A percentile compares a stretch with the other conserved stretches of the same genome.
Evolutionary conservation across 257 asterid species (phyloP).

Genomic region (Ballota nigra): DNA sequence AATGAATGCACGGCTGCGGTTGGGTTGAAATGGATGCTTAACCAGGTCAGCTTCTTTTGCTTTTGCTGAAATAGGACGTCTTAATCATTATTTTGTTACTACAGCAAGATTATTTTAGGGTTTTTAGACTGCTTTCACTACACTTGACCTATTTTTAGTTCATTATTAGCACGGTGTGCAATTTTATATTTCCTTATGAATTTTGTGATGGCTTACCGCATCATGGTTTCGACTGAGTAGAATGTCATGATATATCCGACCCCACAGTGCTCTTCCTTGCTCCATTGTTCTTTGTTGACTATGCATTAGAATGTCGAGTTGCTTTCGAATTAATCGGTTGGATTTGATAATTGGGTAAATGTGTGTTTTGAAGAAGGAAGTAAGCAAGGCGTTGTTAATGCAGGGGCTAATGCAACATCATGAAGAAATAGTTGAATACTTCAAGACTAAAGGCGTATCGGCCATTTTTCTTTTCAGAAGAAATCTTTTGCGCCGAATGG

Average conservation of each 20-base stretch:
- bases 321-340: neutral
- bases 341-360: neutral
- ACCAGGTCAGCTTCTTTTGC: conserved; percentile 54
- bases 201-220: no score
- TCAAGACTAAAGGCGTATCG: conserved; percentile 81
- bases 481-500: conserved; percentile 88
- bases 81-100: neutral
- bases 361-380: neutral
- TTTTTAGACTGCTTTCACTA: neutral
- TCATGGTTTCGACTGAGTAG: no score
- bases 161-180: conserved; percentile 5
- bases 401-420: conserved; percentile 89
- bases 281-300: neutral
- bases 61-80: neutral
- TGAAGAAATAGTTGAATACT: conserved; percentile 71
- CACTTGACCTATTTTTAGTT: neutral
- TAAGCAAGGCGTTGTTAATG: conserved; percentile 15
- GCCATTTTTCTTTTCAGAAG: conserved; percentile 83
- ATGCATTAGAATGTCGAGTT: neutral
- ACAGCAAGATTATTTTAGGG: neutral
- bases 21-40: conserved; percentile 99
- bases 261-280: neutral
- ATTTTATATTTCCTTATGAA: no score
- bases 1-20: conserved; percentile 98
- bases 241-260: no score